Evolutionary conservation across 768 basidiomycete genomes (phyloP), one percentile per base, ranked within the genome.

Genomic region (Leccinum disarticulatum): DNA sequence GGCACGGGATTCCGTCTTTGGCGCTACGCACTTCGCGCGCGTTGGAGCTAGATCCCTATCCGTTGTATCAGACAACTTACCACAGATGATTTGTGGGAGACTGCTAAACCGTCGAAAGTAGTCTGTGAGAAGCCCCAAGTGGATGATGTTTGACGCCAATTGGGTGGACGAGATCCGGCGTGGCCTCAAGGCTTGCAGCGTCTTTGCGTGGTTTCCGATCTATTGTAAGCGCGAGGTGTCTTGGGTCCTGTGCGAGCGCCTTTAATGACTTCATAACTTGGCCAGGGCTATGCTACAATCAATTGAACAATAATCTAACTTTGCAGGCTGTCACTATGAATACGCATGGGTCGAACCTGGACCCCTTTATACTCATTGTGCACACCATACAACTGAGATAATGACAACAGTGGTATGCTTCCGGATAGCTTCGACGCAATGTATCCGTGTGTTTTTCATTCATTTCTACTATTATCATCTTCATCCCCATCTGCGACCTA

Each of bases 281-380:
- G 17, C 36, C 66, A 88, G 87, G 88, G 88, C 81, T 91, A 52
- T 81, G 87, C 0, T 90, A 91, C 73, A 88, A 87, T 69, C 90
- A 92, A 67, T 66, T 92, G 55, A 86, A 87, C 76, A 90, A 86
- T 76, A 92, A 91, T 70, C 66, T 92, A 71, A 85, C 83, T 1
- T 90, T 90, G 4, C 88, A 90, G 72, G 90, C 90, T 25, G 90
- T 88, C 3, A 87, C 86, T 0, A 90, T 92, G 90, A 70, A 70
- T 7, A 84, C 85, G 1, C 77, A 90, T 62, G 87, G 88, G 58
- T 88, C 88, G 11, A 92, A 91, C 71, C 77, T 92, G 54, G 87
- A 92, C 64, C 90, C 90, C 5, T 73, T 92, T 55, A 84, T 87
- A 5, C 79, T 92, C 59, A 83, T 92, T 22, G 22, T 22, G 22